Conservation (phyloP, 495 filamentous ascomycete species). For the Penicillium alfredii region DNA sequence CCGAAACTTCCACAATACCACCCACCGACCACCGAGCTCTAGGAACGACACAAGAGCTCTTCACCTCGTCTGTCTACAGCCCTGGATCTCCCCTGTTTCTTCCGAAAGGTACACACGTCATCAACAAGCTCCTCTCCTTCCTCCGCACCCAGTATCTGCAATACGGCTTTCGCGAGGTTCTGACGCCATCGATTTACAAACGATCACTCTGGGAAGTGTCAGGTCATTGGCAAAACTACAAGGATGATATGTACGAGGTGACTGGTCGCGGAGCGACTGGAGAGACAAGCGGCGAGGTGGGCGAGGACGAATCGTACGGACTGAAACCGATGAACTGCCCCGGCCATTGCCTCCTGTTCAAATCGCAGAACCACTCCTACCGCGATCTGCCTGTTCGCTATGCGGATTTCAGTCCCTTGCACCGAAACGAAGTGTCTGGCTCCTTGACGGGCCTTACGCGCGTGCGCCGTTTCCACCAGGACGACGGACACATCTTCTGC, state of each 20-base stretch:
- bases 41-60: slow-evolving; percentile 66
- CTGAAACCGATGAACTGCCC: slow-evolving; percentile 98
- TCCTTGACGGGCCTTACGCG: slow-evolving; percentile 81
- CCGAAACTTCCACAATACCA: slow-evolving; percentile 21
- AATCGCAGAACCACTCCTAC: slow-evolving; percentile 64
- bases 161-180: slow-evolving; percentile 87
- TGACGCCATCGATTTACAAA: slow-evolving; percentile 93
- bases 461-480: slow-evolving; percentile 90
- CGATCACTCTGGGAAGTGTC: slow-evolving; percentile 81
- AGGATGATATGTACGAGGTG: slow-evolving; percentile 92
- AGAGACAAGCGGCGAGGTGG: slow-evolving; percentile 36
- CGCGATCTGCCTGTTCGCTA: slow-evolving; percentile 83
- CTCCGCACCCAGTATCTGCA: slow-evolving; percentile 79
- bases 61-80: slow-evolving; percentile 70
- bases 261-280: slow-evolving; percentile 55
- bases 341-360: slow-evolving; percentile 86
- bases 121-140: slow-evolving; percentile 82
- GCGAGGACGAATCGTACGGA: slow-evolving; percentile 74
- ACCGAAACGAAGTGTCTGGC: slow-evolving; percentile 86
- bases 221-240: slow-evolving; percentile 90
- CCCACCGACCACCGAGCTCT: slow-evolving; percentile 63
- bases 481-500: slow-evolving; percentile 95
- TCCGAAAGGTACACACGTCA: slow-evolving; percentile 76
- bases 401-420: slow-evolving; percentile 87
- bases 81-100: slow-evolving; percentile 87